These are phyloP conservation scores for Diaporthe sp. DNA, from an alignment of 2,329 filamentous ascomycete genomes.

Conservation along the genomic window DNA sequence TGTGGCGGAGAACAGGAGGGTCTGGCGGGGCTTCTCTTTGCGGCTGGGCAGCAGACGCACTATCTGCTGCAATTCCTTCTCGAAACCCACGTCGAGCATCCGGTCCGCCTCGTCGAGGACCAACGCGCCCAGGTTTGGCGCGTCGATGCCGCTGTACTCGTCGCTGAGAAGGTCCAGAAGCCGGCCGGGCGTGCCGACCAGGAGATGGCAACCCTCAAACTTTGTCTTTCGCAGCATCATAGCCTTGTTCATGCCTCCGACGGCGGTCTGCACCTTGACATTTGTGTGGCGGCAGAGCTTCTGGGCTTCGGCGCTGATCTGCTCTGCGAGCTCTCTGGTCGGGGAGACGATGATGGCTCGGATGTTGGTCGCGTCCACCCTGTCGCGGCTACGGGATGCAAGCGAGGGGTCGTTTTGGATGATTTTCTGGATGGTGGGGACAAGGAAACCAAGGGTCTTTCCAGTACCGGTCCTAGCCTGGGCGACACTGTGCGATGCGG, in stretches of 20 bases:
- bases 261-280: slow-evolving; percentile 80
- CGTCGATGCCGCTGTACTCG: slow-evolving; percentile 70
- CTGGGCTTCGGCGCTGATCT: slow-evolving; percentile 84
- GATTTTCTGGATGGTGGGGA: slow-evolving; percentile 87
- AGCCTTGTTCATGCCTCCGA: slow-evolving; percentile 88
- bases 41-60: slow-evolving; percentile 73
- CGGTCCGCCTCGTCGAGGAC: slow-evolving; percentile 98
- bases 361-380: slow-evolving; percentile 68
- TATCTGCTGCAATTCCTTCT: slow-evolving; percentile 74
- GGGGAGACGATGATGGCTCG: slow-evolving; percentile 82
- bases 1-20: slow-evolving; percentile 95
- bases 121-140: slow-evolving; percentile 88
- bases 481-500: slow-evolving; percentile 73
- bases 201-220: slow-evolving; percentile 84
- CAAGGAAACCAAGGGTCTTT: slow-evolving; percentile 93
- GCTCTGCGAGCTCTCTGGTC: slow-evolving; percentile 84
- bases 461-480: slow-evolving; percentile 98
- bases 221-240: slow-evolving; percentile 77
- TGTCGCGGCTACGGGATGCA: slow-evolving; percentile 54
- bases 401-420: slow-evolving; percentile 74
- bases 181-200: slow-evolving; percentile 92
- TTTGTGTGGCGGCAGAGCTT: slow-evolving; percentile 76
- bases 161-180: slow-evolving; percentile 86
- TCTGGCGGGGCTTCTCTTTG: slow-evolving; percentile 79
- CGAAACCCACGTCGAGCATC: slow-evolving; percentile 95